Base-by-base conservation (phyloP, 305 asterid genomes). In the Plantago coronopus region DNA sequence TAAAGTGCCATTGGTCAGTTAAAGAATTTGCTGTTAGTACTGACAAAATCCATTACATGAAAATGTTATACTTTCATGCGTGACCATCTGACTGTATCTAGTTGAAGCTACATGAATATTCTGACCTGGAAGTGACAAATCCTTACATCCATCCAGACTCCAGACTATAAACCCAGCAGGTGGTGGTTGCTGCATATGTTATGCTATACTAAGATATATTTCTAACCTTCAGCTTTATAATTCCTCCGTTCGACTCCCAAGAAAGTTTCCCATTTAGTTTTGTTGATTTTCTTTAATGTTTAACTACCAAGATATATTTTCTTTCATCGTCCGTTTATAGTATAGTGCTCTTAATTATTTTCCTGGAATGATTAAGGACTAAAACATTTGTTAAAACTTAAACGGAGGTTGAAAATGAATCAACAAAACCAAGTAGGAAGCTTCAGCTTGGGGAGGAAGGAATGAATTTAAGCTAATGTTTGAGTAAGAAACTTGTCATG, bases 401-500 rank as follows among this genome's bases (percentile, higher is more conserved):
- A n/a, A n/a, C n/a, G n/a, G n/a, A n/a, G n/a, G n/a, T n/a, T n/a
- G n/a, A n/a, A n/a, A n/a, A n/a, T n/a, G n/a, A n/a, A n/a, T n/a
- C n/a, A n/a, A n/a, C n/a, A n/a, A n/a, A n/a, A n/a, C n/a, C n/a
- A n/a, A n/a, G n/a, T n/a, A n/a, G n/a, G n/a, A n/a, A n/a, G n/a
- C n/a, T n/a, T n/a, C n/a, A n/a, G n/a, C n/a, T n/a, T n/a, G n/a
- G n/a, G n/a, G n/a, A n/a, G n/a, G n/a, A n/a, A n/a, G n/a, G n/a
- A n/a, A n/a, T n/a, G n/a, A n/a, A n/a, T n/a, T 50, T 59, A 37
- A 37, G 43, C 65, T 46, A 19, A 38, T 54, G 27, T 42, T 37
- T 31, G 48, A 51, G 55, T 48, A 25, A 27, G 55, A 56, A 48
- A 68, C 68, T 48, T 63, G 48, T 46, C 45, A 44, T 44, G 71